Conservation (phyloP, 805 yeast genomes). For the Candida germanica region DNA sequence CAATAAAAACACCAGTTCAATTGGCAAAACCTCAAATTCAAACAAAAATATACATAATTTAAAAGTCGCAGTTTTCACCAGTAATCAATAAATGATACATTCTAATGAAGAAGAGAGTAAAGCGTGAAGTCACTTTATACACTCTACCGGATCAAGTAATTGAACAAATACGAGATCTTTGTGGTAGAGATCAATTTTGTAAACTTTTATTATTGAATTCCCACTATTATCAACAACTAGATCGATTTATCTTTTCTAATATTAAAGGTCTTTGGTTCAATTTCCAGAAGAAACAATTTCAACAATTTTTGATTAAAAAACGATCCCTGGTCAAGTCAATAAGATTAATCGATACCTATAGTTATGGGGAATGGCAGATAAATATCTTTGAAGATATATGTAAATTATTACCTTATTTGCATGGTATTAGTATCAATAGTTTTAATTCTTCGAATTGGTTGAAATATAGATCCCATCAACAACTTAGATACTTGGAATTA, state of each 20-base stretch:
- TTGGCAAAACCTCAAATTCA: no score
- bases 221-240: constrained; percentile 17
- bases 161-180: constrained; percentile 2
- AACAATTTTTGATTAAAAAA: constrained; percentile 10
- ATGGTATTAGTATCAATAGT: constrained; percentile 26
- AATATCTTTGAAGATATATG: constrained; percentile 24
- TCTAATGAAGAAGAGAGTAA: constrained; percentile 4
- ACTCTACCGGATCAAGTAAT: constrained; percentile 13
- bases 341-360: constrained; percentile 27
- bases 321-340: constrained; percentile 19
- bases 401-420: constrained; percentile 20
- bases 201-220: constrained; percentile 9
- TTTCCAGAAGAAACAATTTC: constrained; percentile 6
- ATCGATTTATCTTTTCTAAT: constrained; percentile 17
- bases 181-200: constrained; percentile 3
- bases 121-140: constrained; percentile 1
- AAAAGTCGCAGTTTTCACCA: no score
- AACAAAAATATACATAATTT: no score
- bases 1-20: no score
- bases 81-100: background rate
- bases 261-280: constrained; percentile 18
- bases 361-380: constrained; percentile 37
- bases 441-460: constrained; percentile 41
- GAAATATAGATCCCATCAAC: constrained; percentile 26
- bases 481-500: constrained; percentile 22